A percentile compares a stretch with the other conserved stretches of the same genome.
Conservation (phyloP, 176 grass and related monocot species). For the Saccharum officinarum region DNA sequence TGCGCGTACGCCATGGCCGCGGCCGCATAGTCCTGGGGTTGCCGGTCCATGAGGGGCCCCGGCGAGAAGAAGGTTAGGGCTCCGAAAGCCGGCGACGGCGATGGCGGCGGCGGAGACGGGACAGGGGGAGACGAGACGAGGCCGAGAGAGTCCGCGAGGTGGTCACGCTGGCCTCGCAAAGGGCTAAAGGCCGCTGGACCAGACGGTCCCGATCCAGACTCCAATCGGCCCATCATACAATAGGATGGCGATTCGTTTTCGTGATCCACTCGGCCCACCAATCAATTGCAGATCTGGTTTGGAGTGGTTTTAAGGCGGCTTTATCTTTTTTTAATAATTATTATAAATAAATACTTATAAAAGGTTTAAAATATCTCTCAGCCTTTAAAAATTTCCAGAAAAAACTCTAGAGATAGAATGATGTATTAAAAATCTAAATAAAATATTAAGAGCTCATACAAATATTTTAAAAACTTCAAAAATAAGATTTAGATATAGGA, state of each 20-base stretch:
- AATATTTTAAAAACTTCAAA: too few relatives aligned
- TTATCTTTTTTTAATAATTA: too few relatives aligned
- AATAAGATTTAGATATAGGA: too few relatives aligned
- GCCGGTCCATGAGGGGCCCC: slow-evolving; percentile 61
- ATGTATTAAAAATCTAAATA: neutral
- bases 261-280: neutral
- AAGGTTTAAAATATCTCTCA: too few relatives aligned
- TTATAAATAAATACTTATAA: too few relatives aligned
- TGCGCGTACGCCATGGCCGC: slow-evolving; percentile 83
- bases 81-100: slow-evolving; percentile 14
- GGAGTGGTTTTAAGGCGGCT: too few relatives aligned
- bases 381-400: too few relatives aligned
- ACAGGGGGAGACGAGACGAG: neutral
- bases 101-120: slow-evolving; percentile 35
- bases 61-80: slow-evolving; percentile 20
- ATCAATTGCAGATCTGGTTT: neutral
- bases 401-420: too few relatives aligned
- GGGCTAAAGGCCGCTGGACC: neutral
- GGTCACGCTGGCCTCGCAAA: neutral
- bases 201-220: neutral
- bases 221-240: neutral
- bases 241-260: neutral
- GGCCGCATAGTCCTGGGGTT: slow-evolving; percentile 79
- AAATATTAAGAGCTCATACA: too few relatives aligned
- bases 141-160: neutral